Evolutionary conservation across 306 rosid species (phyloP).

Genomic region (Vigna reflexopilosa): DNA sequence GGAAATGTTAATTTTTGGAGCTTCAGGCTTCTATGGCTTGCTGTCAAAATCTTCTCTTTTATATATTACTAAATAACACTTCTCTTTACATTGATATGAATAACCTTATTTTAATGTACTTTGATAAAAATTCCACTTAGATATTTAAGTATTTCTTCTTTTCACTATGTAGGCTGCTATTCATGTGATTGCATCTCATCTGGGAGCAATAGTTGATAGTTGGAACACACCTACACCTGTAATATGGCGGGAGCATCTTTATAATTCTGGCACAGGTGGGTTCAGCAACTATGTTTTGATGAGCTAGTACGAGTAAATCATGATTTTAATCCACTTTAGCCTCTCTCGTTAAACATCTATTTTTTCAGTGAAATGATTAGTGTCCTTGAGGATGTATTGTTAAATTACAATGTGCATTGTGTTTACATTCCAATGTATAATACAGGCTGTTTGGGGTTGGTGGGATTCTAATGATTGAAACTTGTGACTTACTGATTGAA

Average conservation of each 20-base stretch:
- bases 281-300: constrained; percentile 25
- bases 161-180: constrained; percentile 67
- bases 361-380: constrained; percentile 33
- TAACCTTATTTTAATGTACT: constrained; percentile 19
- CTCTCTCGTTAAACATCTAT: constrained; percentile 33
- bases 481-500: constrained; percentile 32
- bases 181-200: constrained; percentile 76
- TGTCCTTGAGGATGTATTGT: constrained; percentile 24
- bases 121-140: constrained; percentile 5
- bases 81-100: constrained; percentile 9
- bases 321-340: background rate
- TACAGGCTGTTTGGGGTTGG: background rate
- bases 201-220: constrained; percentile 74
- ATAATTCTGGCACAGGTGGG: constrained; percentile 78
- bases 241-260: constrained; percentile 87
- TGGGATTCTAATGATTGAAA: constrained; percentile 13
- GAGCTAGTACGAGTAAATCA: constrained; percentile 16
- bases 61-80: constrained; percentile 18
- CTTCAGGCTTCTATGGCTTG: constrained; percentile 32
- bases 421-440: constrained; percentile 34
- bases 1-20: constrained; percentile 27
- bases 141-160: constrained; percentile 32
- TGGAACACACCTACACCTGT: constrained; percentile 96
- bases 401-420: constrained; percentile 18
- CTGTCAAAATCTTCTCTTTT: constrained; percentile 13